Conservation (phyloP, 176 grass and related monocot species). For the Phyllostachys edulis region DNA sequence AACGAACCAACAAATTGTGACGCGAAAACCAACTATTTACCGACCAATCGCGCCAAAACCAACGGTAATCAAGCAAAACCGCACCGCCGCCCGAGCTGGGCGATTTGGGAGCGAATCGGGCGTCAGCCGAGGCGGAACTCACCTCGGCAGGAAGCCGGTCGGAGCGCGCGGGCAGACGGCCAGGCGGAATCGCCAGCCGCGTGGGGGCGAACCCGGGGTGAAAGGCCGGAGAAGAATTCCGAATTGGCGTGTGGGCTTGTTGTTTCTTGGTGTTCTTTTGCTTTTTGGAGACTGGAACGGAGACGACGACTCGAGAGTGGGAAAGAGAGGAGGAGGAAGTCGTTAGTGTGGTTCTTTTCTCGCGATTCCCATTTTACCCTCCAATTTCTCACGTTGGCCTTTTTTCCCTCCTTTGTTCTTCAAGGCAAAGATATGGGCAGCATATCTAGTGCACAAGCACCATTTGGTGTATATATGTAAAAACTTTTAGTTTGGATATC, state of each 20-base stretch:
- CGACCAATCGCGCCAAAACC: background rate
- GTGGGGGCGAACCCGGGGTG: background rate
- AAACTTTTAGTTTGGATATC: too few relatives aligned
- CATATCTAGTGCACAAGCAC: too few relatives aligned
- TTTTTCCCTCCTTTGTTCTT: background rate
- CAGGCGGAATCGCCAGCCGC: background rate
- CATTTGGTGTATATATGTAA: too few relatives aligned
- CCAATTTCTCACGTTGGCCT: background rate
- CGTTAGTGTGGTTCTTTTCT: constrained; percentile 10
- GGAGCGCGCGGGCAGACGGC: background rate
- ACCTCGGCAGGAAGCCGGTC: constrained; percentile 36
- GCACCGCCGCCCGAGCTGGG: background rate
- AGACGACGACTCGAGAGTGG: constrained; percentile 29
- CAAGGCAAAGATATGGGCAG: too few relatives aligned
- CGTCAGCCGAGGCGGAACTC: background rate
- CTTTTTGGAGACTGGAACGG: constrained; percentile 32
- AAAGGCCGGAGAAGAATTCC: background rate
- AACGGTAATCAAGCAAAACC: background rate
- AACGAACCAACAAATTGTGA: background rate
- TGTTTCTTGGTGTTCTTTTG: constrained; percentile 19
- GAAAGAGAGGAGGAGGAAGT: background rate
- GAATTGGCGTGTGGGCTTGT: constrained; percentile 26
- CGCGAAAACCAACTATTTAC: too few relatives aligned
- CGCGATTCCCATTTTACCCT: background rate
- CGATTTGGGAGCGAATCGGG: constrained; percentile 19